phyloP scores from a whole-genome alignment of 2,329 filamentous ascomycete species.

The Diaporthe vaccinii region DNA sequence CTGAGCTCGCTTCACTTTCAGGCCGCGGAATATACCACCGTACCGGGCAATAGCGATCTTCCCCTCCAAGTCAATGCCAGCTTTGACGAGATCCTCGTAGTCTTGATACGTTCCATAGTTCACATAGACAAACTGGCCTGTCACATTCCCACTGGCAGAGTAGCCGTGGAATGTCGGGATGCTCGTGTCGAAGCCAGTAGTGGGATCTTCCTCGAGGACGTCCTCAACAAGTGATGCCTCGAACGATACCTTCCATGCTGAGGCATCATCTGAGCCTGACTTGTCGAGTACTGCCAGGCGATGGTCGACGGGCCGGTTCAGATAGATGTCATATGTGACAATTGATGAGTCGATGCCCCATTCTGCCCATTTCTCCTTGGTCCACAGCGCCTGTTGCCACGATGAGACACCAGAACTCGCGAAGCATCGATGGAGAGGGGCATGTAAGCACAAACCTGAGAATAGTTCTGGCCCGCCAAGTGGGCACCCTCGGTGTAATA shows the following conservation, averaged over 20 bases:
- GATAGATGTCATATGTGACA: conserved; percentile 79
- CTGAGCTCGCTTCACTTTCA: conserved; percentile 87
- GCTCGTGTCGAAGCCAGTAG: conserved; percentile 77
- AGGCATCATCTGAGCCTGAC: conserved; percentile 48
- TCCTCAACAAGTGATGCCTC: conserved; percentile 88
- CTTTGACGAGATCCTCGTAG: conserved; percentile 77
- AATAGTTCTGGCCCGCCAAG: conserved; percentile 82
- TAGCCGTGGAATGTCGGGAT: conserved; percentile 90
- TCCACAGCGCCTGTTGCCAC: conserved; percentile 74
- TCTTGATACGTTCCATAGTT: conserved; percentile 83
- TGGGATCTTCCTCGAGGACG: conserved; percentile 84
- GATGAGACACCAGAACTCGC: conserved; percentile 34
- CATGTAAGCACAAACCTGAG: conserved; percentile 63
- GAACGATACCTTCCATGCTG: conserved; percentile 74
- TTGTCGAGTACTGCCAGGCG: conserved; percentile 75
- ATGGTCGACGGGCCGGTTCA: conserved; percentile 83
- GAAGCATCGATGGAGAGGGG: not conserved
- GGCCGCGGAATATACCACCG: conserved; percentile 80
- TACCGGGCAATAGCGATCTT: conserved; percentile 87
- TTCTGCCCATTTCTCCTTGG: conserved; percentile 78
- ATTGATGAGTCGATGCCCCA: conserved; percentile 77
- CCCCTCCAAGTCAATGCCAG: conserved; percentile 77
- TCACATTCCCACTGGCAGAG: conserved; percentile 82
- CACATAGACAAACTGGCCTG: conserved; percentile 80
- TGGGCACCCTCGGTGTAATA: conserved; percentile 85